phyloP scores from a whole-genome alignment of 305 asterid species.

The Fraxinus sp. region DNA sequence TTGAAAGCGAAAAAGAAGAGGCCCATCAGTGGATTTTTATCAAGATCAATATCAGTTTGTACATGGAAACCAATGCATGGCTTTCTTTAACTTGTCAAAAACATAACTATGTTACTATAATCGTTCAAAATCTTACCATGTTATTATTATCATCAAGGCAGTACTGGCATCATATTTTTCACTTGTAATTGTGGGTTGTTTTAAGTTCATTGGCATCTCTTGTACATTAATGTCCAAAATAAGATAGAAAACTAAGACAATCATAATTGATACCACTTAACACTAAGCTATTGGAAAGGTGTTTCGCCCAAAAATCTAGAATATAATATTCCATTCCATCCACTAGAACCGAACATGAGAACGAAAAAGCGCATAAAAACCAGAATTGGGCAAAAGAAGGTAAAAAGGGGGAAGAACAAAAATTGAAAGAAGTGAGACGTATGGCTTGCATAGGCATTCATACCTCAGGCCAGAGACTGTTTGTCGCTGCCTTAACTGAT shows the following conservation, averaged over 20 bases:
- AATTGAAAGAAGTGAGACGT: not conserved
- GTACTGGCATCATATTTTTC: not conserved
- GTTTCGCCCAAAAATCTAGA: not conserved
- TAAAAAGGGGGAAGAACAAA: not conserved
- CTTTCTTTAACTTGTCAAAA: not conserved
- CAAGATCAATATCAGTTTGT: not conserved
- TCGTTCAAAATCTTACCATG: not conserved
- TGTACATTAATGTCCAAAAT: not conserved
- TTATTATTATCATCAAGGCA: not conserved
- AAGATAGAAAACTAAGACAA: slow-evolving; percentile 10
- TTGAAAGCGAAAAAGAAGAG: not conserved
- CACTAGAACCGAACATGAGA: slow-evolving; percentile 3
- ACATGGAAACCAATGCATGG: not conserved
- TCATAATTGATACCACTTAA: not conserved
- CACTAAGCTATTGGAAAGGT: slow-evolving; percentile 1
- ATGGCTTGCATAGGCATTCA: slow-evolving; percentile 22
- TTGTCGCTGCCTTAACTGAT: slow-evolving; percentile 62
- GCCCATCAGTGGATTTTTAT: not conserved
- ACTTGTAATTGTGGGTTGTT: not conserved
- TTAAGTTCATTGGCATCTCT: slow-evolving; percentile 2
- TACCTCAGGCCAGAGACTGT: slow-evolving; percentile 71
- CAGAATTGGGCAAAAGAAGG: not conserved
- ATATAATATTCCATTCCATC: slow-evolving; percentile 11
- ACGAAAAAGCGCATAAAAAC: not conserved
- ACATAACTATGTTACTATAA: not conserved